Conservation (phyloP, 495 filamentous ascomycete genomes). For the Penicillium lagena region DNA sequence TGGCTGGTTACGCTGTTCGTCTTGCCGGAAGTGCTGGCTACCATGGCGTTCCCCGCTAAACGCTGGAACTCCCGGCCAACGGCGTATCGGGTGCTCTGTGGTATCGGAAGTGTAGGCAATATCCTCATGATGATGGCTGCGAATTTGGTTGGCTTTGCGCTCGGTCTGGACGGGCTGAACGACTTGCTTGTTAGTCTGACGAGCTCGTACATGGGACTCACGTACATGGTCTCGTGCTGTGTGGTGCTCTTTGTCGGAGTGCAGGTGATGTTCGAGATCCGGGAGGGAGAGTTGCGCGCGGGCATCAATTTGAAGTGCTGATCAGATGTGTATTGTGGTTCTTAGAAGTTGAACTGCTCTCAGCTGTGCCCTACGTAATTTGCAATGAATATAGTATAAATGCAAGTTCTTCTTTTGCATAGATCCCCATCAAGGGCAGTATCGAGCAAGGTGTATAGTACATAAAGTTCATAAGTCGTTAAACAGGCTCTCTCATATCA, state of each 20-base stretch:
- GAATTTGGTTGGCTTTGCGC: constrained; percentile 90
- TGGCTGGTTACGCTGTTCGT: constrained; percentile 95
- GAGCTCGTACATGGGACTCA: constrained; percentile 63
- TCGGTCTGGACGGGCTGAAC: constrained; percentile 82
- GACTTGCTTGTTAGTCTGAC: constrained; percentile 69
- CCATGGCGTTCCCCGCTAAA: constrained; percentile 60
- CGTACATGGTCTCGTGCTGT: constrained; percentile 67
- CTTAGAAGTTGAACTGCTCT: too few species aligned
- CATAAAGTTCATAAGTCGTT: too few species aligned
- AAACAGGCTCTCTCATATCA: too few species aligned
- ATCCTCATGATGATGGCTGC: constrained; percentile 94
- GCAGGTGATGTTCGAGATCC: constrained; percentile 94
- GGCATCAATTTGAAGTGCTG: constrained; percentile 86
- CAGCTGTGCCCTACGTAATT: too few species aligned
- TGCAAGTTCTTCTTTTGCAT: too few species aligned
- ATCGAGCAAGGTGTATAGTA: too few species aligned
- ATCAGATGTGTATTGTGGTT: neutral
- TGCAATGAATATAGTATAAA: too few species aligned
- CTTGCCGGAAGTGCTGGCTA: constrained; percentile 73
- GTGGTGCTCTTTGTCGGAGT: constrained; percentile 71
- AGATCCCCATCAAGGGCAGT: too few species aligned
- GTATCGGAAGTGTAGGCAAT: constrained; percentile 79
- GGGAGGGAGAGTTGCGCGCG: constrained; percentile 72
- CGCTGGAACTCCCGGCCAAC: constrained; percentile 63
- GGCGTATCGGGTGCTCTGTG: constrained; percentile 72